Evolutionary conservation across 2,329 filamentous ascomycete genomes (phyloP).

Genomic region (Fusarium odoratissimum): DNA sequence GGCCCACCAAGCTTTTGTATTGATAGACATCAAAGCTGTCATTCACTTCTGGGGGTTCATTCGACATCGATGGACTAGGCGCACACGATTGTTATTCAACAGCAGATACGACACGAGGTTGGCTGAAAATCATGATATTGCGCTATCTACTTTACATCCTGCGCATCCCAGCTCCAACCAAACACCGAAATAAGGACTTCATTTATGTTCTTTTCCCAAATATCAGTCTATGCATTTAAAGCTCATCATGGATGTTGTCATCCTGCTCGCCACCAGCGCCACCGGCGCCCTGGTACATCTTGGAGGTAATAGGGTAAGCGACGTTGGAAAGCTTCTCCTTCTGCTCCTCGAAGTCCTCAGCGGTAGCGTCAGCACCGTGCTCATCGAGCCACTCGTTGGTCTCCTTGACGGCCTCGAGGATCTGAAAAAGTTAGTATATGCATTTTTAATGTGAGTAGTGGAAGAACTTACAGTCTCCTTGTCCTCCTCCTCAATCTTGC

Average conservation of each 20-base stretch:
- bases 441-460: background rate
- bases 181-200: conserved; percentile 45
- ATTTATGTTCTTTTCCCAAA: conserved; percentile 46
- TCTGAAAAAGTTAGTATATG: conserved; percentile 61
- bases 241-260: conserved; percentile 82
- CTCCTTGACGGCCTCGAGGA: conserved; percentile 97
- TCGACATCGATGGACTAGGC: background rate
- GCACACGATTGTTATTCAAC: background rate
- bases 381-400: conserved; percentile 96
- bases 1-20: background rate
- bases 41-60: background rate
- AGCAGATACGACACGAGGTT: background rate
- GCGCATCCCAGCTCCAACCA: conserved; percentile 44
- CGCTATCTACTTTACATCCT: conserved; percentile 50
- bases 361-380: conserved; percentile 84
- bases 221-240: conserved; percentile 67
- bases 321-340: conserved; percentile 98
- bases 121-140: conserved; percentile 41
- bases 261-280: conserved; percentile 68
- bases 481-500: conserved; percentile 98
- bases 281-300: conserved; percentile 80
- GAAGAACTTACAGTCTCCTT: conserved; percentile 85
- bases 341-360: conserved; percentile 99
- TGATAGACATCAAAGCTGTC: background rate
- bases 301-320: conserved; percentile 98